Evolutionary conservation across 139 green algal species (phyloP).

Genomic region (Tetraselmis chui): DNA sequence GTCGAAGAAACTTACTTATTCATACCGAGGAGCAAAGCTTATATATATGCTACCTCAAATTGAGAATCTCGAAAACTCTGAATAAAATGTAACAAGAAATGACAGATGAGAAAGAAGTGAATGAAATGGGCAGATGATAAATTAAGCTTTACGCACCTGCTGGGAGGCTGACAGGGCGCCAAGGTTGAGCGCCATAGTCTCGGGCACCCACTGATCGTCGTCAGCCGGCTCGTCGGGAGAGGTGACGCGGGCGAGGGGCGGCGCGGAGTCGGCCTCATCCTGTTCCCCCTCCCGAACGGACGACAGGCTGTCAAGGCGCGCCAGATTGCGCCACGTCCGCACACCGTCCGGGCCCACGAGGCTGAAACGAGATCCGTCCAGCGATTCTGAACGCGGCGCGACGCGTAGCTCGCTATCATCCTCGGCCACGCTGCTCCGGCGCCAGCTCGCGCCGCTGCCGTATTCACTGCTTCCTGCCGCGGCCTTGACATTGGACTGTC

Average conservation of each 20-base stretch:
- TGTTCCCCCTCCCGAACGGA: background rate
- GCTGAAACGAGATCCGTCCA: background rate
- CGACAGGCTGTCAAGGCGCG: background rate
- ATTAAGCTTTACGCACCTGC: too few species aligned
- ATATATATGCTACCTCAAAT: too few species aligned
- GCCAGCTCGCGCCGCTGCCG: background rate
- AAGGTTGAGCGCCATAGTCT: background rate
- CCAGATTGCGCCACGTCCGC: background rate
- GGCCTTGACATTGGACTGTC: too few species aligned
- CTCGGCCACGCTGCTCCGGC: background rate
- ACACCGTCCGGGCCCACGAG: background rate
- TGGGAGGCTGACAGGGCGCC: background rate
- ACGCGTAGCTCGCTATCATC: too few species aligned
- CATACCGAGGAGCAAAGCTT: background rate
- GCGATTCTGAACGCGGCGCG: background rate
- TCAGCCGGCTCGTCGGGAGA: background rate
- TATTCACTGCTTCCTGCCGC: too few species aligned
- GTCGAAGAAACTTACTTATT: background rate
- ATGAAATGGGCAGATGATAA: too few species aligned
- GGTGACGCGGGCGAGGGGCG: background rate
- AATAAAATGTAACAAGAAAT: background rate
- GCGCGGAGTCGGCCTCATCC: too few species aligned
- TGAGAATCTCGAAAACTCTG: too few species aligned
- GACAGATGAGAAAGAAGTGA: background rate
- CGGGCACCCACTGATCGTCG: background rate